Evolutionary conservation across 495 filamentous ascomycete genomes (phyloP).

Genomic region (Evernia prunastri): DNA sequence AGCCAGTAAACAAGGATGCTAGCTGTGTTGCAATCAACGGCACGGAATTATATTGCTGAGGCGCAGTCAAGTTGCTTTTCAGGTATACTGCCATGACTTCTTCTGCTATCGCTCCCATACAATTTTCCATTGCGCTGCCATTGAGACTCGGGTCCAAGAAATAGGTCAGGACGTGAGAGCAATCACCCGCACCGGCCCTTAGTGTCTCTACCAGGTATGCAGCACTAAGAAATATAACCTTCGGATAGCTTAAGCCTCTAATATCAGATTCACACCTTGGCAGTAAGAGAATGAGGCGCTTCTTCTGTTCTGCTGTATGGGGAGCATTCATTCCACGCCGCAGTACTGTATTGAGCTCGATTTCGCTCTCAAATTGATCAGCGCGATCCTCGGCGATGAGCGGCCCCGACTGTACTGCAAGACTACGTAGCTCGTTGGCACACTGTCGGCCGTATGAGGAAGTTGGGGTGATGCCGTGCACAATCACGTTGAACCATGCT

Average conservation of each 20-base stretch:
- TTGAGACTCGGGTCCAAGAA: conserved; percentile 87
- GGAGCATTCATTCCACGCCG: conserved; percentile 73
- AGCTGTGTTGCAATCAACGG: conserved; percentile 84
- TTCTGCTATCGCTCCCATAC: conserved; percentile 77
- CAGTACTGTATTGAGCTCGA: conserved; percentile 88
- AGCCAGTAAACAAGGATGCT: conserved; percentile 72
- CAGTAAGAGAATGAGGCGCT: conserved; percentile 60
- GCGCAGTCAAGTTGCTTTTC: conserved; percentile 60
- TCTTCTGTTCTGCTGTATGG: conserved; percentile 73
- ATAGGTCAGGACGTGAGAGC: conserved; percentile 79
- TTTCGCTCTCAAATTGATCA: conserved; percentile 85
- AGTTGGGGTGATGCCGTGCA: conserved; percentile 78
- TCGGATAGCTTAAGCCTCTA: conserved; percentile 70
- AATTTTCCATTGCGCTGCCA: conserved; percentile 67
- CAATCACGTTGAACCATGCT: conserved; percentile 94
- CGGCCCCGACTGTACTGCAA: conserved; percentile 80
- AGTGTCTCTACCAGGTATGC: conserved; percentile 79
- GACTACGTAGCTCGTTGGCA: conserved; percentile 62
- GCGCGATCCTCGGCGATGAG: conserved; percentile 76
- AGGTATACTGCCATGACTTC: conserved; percentile 70
- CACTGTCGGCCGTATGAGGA: conserved; percentile 62
- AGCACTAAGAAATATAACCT: conserved; percentile 84
- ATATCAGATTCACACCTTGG: conserved; percentile 71
- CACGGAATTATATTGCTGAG: conserved; percentile 65
- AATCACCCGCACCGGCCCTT: conserved; percentile 74